Evolutionary conservation across 2,329 filamentous ascomycete species (phyloP), one percentile per base, ranked within the genome.

Genomic region (Trichoderma semiorbis): DNA sequence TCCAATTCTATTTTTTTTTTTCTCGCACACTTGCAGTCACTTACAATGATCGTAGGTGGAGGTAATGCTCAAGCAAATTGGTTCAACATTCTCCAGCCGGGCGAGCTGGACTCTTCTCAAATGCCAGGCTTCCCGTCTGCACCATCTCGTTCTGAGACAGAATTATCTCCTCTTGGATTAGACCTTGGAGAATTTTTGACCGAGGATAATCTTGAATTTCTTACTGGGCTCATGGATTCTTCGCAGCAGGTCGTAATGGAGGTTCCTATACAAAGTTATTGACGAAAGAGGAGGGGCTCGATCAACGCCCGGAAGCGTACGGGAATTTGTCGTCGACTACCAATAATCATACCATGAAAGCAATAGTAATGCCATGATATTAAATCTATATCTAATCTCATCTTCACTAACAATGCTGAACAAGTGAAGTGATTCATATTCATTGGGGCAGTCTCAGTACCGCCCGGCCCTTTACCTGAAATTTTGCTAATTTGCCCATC

Each of bases 101-200:
- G 61, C n/a, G 63, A 66, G 16, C 6, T 47, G 30, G 39, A 55
- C 28, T 16, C 63, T 36, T 28, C 63, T 12, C 63, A 66, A 21
- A 53, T 53, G n/a, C 12, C 30, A 14, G 63, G 63, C 6, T 55
- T 55, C n/a, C 28, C 63, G 18, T n/a, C 28, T 28, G 63, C 26
- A 18, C 63, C 63, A 2, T 55, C 63, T 26, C 47, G 63, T 1
- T 66, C 63, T 28, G 63, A 66, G 5, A 53, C 63, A 7, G 63
- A 66, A 16, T n/a, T 66, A 8, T 66, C 63, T 16, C 63, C 63
- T 30, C 63, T 66, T 18, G 63, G 63, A 5, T n/a, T 66, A 12
- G 63, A 66, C n/a, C 43, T 66, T 10, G 63, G 63, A n/a, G 63
- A 66, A 30, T 66, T 66, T 66, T 36, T 66, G n/a, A 66, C 63